A percentile compares a stretch with the other conserved stretches of the same genome.
Conservation (phyloP, 2,329 filamentous ascomycete genomes). For the Teratosphaeriaceae sp. region DNA sequence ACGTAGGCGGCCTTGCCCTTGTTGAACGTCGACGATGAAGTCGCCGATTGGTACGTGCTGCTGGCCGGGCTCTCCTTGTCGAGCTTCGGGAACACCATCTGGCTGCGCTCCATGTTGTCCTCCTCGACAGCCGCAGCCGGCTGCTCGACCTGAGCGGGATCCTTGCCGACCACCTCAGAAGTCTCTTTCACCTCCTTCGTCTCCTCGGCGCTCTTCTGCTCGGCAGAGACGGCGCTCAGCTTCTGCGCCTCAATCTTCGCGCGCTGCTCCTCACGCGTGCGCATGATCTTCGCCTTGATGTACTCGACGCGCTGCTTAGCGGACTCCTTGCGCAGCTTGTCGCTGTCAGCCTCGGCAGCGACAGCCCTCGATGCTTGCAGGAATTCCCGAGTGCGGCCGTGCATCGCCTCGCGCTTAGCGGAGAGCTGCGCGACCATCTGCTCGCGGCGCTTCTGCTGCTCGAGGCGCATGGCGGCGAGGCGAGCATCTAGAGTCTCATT, state of each 20-base stretch:
- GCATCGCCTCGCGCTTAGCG: constrained; percentile 14
- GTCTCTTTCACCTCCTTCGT: constrained; percentile 24
- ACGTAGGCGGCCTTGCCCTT: constrained; percentile 48
- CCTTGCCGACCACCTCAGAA: constrained; percentile 21
- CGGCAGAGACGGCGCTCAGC: constrained; percentile 22
- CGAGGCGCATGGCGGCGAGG: constrained; percentile 20
- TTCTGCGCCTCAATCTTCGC: constrained; percentile 2
- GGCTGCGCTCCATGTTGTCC: constrained; percentile 41
- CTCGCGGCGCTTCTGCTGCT: constrained; percentile 30
- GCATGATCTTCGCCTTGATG: constrained; percentile 27
- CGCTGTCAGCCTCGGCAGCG: constrained; percentile 8
- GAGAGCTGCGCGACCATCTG: constrained; percentile 23
- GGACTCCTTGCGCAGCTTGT: constrained; percentile 23
- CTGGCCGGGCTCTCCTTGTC: constrained; percentile 85
- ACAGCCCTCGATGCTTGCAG: too few relatives aligned
- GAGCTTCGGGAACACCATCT: constrained; percentile 95
- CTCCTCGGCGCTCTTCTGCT: constrained; percentile 23
- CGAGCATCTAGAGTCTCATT: constrained; percentile 14
- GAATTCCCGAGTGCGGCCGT: too few relatives aligned
- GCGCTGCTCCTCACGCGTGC: constrained; percentile 25
- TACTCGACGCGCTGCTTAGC: constrained; percentile 25
- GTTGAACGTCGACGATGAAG: constrained; percentile 22
- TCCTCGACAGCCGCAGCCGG: constrained; percentile 25
- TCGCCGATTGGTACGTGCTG: constrained; percentile 64
- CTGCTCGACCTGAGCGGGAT: constrained; percentile 19